Evolutionary conservation across 148 eudicot species (phyloP), one percentile per base, ranked within the genome.

Genomic region (Silene conica): DNA sequence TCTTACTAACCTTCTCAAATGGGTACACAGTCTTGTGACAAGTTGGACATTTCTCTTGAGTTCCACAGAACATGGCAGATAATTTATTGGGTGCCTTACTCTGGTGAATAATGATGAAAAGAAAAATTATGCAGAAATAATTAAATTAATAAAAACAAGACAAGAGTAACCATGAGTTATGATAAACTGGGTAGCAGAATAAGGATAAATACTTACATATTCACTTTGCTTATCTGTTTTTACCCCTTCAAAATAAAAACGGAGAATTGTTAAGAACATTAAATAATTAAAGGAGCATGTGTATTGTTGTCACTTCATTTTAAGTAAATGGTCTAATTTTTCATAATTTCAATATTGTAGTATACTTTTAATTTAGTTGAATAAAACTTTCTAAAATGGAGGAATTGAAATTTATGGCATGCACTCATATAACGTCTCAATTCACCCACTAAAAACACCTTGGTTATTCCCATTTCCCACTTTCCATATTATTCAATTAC

Each of bases 11-110:
- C 96, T 93, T 93, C 78, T 93, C 98, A 20, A 90, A 71, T 3
- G 98, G 98, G 55, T 93, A 93, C 13, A 89, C 98, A 13, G 96
- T 93, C 74, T 93, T 90, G 65, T 76, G 68, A 71, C 98, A 93
- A 64, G 86, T 75, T n/a, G 90, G 78, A 56, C 98, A 93, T 81
- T 93, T 93, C 63, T 93, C 98, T 84, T 79, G 92, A 25, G 98
- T 93, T 63, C 98, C 98, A 77, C 84, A 85, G 82, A 93, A 93
- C 73, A 90, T 0, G 23, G 90, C 79, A 1, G 96, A 89, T 70
- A 86, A 58, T 50, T 85, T 93, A 90, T 78, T 93, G 19, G 98
- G 94, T 21, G 83, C 57, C 80, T 71, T 88, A 9, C 64, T 76
- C 90, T 90, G 84, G 59, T 56, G 26, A 62, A 71, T 16, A 63